These are phyloP conservation scores for Colletotrichum acutatum DNA, from an alignment of 2,329 filamentous ascomycete genomes.

Conservation along the genomic window DNA sequence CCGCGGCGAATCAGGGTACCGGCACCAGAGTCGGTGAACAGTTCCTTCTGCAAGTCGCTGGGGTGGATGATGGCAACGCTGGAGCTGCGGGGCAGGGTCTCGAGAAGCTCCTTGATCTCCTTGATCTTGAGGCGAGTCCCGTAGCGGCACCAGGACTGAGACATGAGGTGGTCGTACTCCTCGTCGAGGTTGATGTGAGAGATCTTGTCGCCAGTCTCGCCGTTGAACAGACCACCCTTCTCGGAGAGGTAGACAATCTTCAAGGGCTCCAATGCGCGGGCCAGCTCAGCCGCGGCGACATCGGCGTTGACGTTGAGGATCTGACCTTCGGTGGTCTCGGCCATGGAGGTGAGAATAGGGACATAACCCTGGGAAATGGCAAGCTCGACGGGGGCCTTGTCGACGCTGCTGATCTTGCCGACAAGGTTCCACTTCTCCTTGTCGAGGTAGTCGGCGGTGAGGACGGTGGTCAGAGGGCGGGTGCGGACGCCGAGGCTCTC, in stretches of 20 bases:
- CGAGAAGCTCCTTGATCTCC: conserved; percentile 94
- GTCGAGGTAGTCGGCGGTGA: conserved; percentile 93
- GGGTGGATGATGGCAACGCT: conserved; percentile 98
- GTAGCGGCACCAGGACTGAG: conserved; percentile 93
- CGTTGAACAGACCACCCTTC: conserved; percentile 95
- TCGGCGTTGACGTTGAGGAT: conserved; percentile 98
- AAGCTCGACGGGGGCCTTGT: conserved; percentile 89
- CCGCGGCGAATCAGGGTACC: conserved; percentile 93
- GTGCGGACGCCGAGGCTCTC: conserved; percentile 91
- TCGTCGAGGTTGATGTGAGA: conserved; percentile 97
- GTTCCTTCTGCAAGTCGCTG: conserved; percentile 92
- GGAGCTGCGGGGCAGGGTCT: conserved; percentile 88
- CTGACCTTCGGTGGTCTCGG: conserved; percentile 90
- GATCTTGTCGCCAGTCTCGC: conserved; percentile 93
- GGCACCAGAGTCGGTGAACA: conserved; percentile 95
- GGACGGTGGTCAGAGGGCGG: conserved; percentile 89
- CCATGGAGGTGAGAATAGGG: conserved; percentile 95
- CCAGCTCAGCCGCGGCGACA: conserved; percentile 93
- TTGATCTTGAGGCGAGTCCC: conserved; percentile 97
- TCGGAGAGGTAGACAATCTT: conserved; percentile 99
- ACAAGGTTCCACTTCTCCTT: conserved; percentile 97
- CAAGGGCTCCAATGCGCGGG: conserved; percentile 86
- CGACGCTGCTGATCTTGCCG: conserved; percentile 93
- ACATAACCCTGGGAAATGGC: conserved; percentile 92
- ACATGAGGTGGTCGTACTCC: conserved; percentile 93